Percentiles rank a stretch among this genome's conserved stretches.
phyloP scores from a whole-genome alignment of 768 basidiomycete species.

The Xanthoconium stramineum region DNA sequence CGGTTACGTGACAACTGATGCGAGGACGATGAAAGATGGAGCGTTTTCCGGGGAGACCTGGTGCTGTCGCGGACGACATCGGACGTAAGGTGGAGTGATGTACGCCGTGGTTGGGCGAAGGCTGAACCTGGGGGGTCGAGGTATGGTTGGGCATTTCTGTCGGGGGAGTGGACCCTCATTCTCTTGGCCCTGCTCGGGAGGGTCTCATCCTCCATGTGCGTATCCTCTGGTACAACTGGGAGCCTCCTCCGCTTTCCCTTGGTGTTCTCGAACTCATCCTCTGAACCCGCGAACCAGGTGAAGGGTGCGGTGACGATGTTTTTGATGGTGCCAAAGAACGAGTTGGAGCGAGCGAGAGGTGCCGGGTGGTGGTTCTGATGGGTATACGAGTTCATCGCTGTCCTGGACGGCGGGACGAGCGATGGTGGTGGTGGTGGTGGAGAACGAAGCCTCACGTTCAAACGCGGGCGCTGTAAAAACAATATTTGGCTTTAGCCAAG shows the following conservation, averaged over 20 bases:
- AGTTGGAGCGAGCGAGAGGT: conserved; percentile 49
- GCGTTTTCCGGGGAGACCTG: conserved; percentile 29
- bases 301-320: conserved; percentile 64
- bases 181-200: conserved; percentile 43
- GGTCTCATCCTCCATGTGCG: conserved; percentile 32
- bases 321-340: conserved; percentile 61
- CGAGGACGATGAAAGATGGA: conserved; percentile 30
- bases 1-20: conserved; percentile 35
- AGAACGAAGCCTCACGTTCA: conserved; percentile 20
- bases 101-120: conserved; percentile 32
- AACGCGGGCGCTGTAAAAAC: conserved; percentile 18
- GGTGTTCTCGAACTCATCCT: conserved; percentile 48
- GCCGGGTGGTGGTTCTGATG: conserved; percentile 27
- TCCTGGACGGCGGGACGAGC: conserved; percentile 15
- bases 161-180: conserved; percentile 51
- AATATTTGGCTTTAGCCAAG: conserved; percentile 13
- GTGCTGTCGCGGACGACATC: conserved; percentile 21
- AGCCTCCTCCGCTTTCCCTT: conserved; percentile 56
- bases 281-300: conserved; percentile 48
- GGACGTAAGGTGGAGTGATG: conserved; percentile 16
- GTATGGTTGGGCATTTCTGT: conserved; percentile 39
- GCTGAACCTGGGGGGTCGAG: conserved; percentile 53
- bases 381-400: conserved; percentile 31
- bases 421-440: conserved; percentile 16
- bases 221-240: conserved; percentile 24